Conservation (phyloP, 768 basidiomycete genomes). For the Pulveroboletus ravenelii region DNA sequence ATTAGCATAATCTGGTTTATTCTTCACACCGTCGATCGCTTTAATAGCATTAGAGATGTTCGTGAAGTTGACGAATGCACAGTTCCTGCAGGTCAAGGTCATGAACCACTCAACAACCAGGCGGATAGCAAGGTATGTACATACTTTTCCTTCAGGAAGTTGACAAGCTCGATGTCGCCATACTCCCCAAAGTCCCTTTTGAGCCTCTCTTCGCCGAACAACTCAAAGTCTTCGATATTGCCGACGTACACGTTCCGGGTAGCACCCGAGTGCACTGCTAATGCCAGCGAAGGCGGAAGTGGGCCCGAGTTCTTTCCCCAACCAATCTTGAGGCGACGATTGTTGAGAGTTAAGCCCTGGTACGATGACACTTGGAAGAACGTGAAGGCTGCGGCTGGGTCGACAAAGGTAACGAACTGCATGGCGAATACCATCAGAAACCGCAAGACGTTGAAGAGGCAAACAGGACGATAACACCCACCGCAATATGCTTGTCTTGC, state of each 20-base stretch:
- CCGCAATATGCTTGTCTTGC: conserved; percentile 96
- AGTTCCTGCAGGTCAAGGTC: conserved; percentile 54
- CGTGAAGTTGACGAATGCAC: conserved; percentile 94
- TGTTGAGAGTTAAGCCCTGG: conserved; percentile 87
- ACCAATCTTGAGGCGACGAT: conserved; percentile 91
- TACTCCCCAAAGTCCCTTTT: conserved; percentile 92
- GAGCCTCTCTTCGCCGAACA: conserved; percentile 84
- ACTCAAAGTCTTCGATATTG: conserved; percentile 92
- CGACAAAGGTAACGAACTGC: conserved; percentile 94
- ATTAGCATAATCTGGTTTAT: conserved; percentile 83
- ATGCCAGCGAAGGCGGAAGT: conserved; percentile 73
- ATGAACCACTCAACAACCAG: background rate
- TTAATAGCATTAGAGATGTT: conserved; percentile 95
- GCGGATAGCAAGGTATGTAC: conserved; percentile 35
- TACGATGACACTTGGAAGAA: conserved; percentile 92
- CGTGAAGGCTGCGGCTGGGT: conserved; percentile 86
- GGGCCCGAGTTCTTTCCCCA: conserved; percentile 98
- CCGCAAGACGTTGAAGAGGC: background rate
- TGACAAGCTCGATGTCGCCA: conserved; percentile 95
- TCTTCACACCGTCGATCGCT: conserved; percentile 95
- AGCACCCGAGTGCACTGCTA: conserved; percentile 89
- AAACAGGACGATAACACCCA: conserved; percentile 36
- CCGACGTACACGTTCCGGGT: conserved; percentile 97
- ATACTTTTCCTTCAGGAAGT: conserved; percentile 91
- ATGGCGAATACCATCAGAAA: conserved; percentile 2